phyloP scores from a whole-genome alignment of 768 basidiomycete genomes.

The Inosperma sp. region DNA sequence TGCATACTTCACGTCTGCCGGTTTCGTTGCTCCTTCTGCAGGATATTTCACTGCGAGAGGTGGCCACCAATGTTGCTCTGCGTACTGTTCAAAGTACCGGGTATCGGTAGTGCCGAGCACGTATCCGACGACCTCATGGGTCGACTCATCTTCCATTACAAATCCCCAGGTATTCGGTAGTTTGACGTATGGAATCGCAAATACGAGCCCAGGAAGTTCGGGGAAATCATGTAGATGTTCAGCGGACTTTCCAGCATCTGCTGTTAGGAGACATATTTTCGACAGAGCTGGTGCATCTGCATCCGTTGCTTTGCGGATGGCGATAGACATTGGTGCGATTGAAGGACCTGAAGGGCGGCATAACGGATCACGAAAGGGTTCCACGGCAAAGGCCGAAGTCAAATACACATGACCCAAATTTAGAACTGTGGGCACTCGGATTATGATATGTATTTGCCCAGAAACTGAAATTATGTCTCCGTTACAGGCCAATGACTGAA shows the following conservation, averaged over 20 bases:
- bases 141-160: slow-evolving; percentile 55
- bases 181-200: slow-evolving; percentile 71
- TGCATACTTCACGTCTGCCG: slow-evolving; percentile 42
- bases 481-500: no score
- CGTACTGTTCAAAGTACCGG: slow-evolving; percentile 53
- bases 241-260: slow-evolving; percentile 64
- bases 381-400: no score
- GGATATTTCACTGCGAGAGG: slow-evolving; percentile 53
- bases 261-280: slow-evolving; percentile 70
- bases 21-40: slow-evolving; percentile 30
- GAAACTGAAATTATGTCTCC: no score
- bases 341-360: no score
- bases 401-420: no score
- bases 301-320: slow-evolving; percentile 52
- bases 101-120: slow-evolving; percentile 65
- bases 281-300: slow-evolving; percentile 56
- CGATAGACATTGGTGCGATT: slow-evolving; percentile 32
- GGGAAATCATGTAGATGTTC: slow-evolving; percentile 54
- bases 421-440: no score
- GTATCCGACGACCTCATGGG: slow-evolving; percentile 62
- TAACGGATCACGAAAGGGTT: no score
- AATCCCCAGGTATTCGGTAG: slow-evolving; percentile 68
- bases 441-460: no score
- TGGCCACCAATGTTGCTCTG: slow-evolving; percentile 63
- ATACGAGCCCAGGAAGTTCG: slow-evolving; percentile 67